Conservation (phyloP, 202 grass and related monocot genomes). For the Brachypodium distachyon region DNA sequence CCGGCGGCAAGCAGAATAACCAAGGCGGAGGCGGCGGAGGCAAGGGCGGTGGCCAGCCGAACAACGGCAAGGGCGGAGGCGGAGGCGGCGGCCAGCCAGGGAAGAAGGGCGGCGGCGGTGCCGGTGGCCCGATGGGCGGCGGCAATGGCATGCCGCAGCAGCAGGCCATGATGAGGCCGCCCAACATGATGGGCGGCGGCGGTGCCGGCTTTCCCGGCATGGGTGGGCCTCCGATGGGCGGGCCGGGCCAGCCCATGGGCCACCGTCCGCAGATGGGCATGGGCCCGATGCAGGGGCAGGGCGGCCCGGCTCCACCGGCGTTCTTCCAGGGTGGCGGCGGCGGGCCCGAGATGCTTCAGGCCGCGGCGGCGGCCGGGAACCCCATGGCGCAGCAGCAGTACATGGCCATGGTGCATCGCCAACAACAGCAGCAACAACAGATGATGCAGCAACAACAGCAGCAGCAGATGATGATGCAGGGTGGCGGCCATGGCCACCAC, state of each 20-base stretch:
- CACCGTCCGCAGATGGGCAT: constrained; percentile 26
- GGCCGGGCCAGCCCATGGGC: constrained; percentile 27
- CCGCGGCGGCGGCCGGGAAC: constrained; percentile 20
- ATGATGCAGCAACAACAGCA: constrained; percentile 40
- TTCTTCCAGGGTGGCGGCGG: constrained; percentile 24
- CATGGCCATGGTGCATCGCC: constrained; percentile 49
- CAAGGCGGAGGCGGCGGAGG: constrained; percentile 26
- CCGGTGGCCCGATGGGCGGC: constrained; percentile 26
- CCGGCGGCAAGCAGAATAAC: constrained; percentile 29
- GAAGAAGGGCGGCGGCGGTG: constrained; percentile 32
- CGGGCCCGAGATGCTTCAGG: constrained; percentile 42
- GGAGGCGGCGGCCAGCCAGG: constrained; percentile 18
- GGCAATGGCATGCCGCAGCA: constrained; percentile 26
- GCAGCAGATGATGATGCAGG: constrained; percentile 64
- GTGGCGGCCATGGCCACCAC: constrained; percentile 1
- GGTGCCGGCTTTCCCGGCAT: constrained; percentile 36
- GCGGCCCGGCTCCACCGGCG: not conserved
- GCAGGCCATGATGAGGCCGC: constrained; percentile 50
- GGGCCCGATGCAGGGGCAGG: no score
- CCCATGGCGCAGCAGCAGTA: constrained; percentile 60
- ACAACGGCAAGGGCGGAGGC: constrained; percentile 12
- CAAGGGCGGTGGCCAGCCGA: not conserved
- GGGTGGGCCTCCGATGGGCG: constrained; percentile 40
- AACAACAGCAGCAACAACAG: constrained; percentile 42
- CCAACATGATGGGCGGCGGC: constrained; percentile 58